Base-by-base conservation (phyloP, 1,284 basidiomycete species). In the Microbotryum saponariae region DNA sequence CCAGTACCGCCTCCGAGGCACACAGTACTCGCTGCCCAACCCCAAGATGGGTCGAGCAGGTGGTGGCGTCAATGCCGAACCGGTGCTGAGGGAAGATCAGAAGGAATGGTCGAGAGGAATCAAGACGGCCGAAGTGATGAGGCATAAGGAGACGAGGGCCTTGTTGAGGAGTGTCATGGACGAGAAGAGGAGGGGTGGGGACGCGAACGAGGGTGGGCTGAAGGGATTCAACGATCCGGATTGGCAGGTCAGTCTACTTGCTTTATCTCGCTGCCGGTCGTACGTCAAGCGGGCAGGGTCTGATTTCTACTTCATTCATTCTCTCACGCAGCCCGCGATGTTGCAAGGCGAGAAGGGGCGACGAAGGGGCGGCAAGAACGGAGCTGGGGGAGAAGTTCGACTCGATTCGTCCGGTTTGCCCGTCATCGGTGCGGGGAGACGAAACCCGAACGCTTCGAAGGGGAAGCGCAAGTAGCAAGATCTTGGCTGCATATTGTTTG, bases 181-280 rank as follows among this genome's bases (percentile, higher is more conserved):
- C 21, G 76, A 86, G 59, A 67, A 60, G 78, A 77, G 45, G 78
- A 78, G 50, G 76, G 73, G 52, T 74, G 49, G 12, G 46, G 53
- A 31, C 25, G 42, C 45, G 49, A 56, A 37, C 10, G 44, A 42
- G 20, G 77, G 80, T 33, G 78, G 78, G 12, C 76, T 87, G 58
- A 85, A 87, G 54, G 86, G 83, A 71, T 94, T 91, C 91, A 86
- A 90, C 81, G 91, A 94, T 79, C 89, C 91, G n/a, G 89, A 96
- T 78, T 64, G 72, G 72, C 49, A 66, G 59, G 48, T 50, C 48
- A 54, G 33, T 76, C 76, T 65, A 73, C 74, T 75, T 2, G 46
- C 46, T n/a, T 45, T 18, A 27, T 29, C 27, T 45, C n/a, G 23
- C 29, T 47, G 0, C 2, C 4, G 20, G 3, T 31, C 14, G 53